Base-by-base conservation (phyloP, 2,329 filamentous ascomycete species). In the Parastagonospora nodorum region DNA sequence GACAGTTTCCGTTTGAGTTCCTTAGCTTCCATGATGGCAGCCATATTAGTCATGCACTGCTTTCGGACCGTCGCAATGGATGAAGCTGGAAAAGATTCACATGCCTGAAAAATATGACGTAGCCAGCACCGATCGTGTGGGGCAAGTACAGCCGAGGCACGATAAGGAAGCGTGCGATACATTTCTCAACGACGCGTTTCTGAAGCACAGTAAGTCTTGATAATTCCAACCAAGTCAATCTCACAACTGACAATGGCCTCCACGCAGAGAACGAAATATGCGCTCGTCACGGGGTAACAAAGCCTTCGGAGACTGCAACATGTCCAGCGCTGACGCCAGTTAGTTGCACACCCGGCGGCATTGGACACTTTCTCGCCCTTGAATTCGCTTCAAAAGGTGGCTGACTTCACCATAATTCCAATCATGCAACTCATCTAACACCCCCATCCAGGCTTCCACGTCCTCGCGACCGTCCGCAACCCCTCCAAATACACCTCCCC, bases 381-480 rank as follows among this genome's bases (percentile, higher is more conserved):
- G 82, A 85, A 60, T 86, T 86, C 63, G 76, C 83, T 48, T 69
- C 67, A 28, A 68, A 74, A 60, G 75, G 75, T 69, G 24, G 31
- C 42, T 16, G 14, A n/a, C 2, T n/a, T 6, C 8, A 19, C 28
- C 4, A 2, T n/a, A n/a, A n/a, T n/a, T n/a, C n/a, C n/a, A n/a
- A n/a, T n/a, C n/a, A n/a, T n/a, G n/a, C n/a, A n/a, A n/a, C n/a
- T n/a, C 28, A 42, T 36, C 16, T 53, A 10, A 42, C 8, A n/a
- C 19, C 27, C 19, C 42, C 40, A 15, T 32, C 30, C 50, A 71
- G 81, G 81, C 43, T 73, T 82, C 50, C 77, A 80, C 19, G 84
- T 87, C 46, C 79, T 86, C 47, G 82, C 82, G 10, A 85, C 83
- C 3, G 83, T 82, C 10, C 78, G 83, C 60, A 74, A 81, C 48